Evolutionary conservation across 2,329 filamentous ascomycete species (phyloP), one percentile per base, ranked within the genome.

Genomic region (Aspergillus pseudoviridinutans): DNA sequence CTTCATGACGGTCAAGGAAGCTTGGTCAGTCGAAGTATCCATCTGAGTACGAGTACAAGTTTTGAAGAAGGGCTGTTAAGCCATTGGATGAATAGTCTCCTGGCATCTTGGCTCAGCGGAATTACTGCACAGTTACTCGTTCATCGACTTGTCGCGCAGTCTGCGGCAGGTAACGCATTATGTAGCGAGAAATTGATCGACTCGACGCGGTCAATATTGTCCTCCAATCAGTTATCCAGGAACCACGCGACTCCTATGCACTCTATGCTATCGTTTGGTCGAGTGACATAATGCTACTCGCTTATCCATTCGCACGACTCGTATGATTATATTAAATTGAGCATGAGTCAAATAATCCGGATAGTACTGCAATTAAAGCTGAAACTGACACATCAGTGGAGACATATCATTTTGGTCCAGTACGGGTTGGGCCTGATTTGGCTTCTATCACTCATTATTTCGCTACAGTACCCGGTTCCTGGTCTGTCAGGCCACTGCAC

Each of bases 401-500:
- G 32, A 38, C 32, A 7, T 14, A 7, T 17, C 32, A 38, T 38
- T 17, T 14, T 3, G 5, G 4, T 6, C 5, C 14, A 3, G 14
- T 38, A 35, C 32, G 4, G 14, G 3, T 38, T 17, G 32, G 5
- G 14, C 32, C 0, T 17, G 32, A 38, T 17, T 38, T 14, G 5
- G 5, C 14, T 7, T 7, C 32, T 7, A 17, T 38, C 32, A 38
- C 32, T 17, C 2, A 17, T 35, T 17, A 22, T 22, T 22, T 4
- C 14, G 14, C 32, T 25, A 25, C 14, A 35, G 14, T 38, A n/a
- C 5, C 32, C 32, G 14, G 32, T 17, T 49, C 51, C 54, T 55
- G 56, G 56, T 49, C 51, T 38, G 56, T 51, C 56, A 49, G 56
- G 54, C 38, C 27, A 57, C 44, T 17, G n/a, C 53, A 46, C 51